These are phyloP conservation scores for Kondoa subrosea DNA, from an alignment of 768 basidiomycete species.

Conservation along the genomic window DNA sequence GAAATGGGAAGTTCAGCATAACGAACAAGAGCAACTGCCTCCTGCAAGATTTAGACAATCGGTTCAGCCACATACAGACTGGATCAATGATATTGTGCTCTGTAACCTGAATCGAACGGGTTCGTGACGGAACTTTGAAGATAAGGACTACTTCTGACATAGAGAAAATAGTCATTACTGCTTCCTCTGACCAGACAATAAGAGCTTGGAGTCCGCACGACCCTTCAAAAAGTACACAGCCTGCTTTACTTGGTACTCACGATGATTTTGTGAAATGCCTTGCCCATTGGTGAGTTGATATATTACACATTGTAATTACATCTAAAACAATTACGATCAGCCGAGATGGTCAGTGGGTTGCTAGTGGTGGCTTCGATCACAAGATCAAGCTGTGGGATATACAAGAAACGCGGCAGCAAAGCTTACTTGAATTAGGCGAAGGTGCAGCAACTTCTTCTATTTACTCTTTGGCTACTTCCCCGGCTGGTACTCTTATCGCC, in stretches of 20 bases:
- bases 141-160: neutral
- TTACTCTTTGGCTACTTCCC: slow-evolving; percentile 64
- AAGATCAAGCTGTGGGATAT: slow-evolving; percentile 92
- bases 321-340: slow-evolving; percentile 33
- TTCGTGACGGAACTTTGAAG: slow-evolving; percentile 31
- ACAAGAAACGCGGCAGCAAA: slow-evolving; percentile 31
- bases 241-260: slow-evolving; percentile 36
- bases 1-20: slow-evolving; percentile 4
- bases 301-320: neutral
- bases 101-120: slow-evolving; percentile 83
- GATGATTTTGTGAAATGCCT: slow-evolving; percentile 31
- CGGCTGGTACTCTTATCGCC: slow-evolving; percentile 61
- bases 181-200: slow-evolving; percentile 86
- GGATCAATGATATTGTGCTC: slow-evolving; percentile 86
- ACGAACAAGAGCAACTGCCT: neutral
- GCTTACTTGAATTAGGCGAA: slow-evolving; percentile 32
- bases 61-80: slow-evolving; percentile 67
- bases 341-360: slow-evolving; percentile 68
- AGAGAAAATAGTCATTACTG: slow-evolving; percentile 51
- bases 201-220: slow-evolving; percentile 84
- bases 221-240: slow-evolving; percentile 40
- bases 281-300: slow-evolving; percentile 25
- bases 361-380: slow-evolving; percentile 85
- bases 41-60: slow-evolving; percentile 54
- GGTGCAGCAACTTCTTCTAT: slow-evolving; percentile 36